Base-by-base conservation (phyloP, 2,329 filamentous ascomycete species). In the Anisogramma anomala region DNA sequence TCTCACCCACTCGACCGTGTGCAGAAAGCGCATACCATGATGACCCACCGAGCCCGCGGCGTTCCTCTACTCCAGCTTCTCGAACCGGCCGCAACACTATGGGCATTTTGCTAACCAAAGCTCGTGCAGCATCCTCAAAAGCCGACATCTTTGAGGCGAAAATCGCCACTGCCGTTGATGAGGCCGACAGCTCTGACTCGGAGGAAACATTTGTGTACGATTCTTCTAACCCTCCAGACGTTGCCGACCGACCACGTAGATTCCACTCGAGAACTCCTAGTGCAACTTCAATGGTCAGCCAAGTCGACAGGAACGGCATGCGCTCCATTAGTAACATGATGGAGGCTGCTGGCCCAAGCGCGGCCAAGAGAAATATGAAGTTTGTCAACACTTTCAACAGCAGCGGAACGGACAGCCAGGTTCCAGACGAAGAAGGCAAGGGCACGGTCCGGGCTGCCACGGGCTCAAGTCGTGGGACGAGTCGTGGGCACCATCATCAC, bases 191-290 rank as follows among this genome's bases (percentile, higher is more conserved):
- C 10, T 95, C 89, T 6, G 91, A 98, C 59, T 96, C 89, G 1
- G 91, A 95, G 55, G 91, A 96, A 62, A 96, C 91, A 0, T 98
- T 96, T 60, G 91, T 98, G 13, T 98, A 98, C 63, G 91, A 98
- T 61, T 96, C 91, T 61, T 96, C 91, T 19, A 98, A 98, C 55
- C 91, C 89, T 8, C 84, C 85, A 38, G 78, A 82, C 50, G 61
- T 57, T 36, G 68, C 65, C 36, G 75, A 79, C 40, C 68, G 77
- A 30, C 74, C 74, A n/a, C 74, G 77, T 48, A 76, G 87, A 47
- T 86, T 89, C 60, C 89, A 96, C 62, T 96, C 89, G 15, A 78
- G 91, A 48, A 98, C 91, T 1, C 91, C 91, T 6, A 96, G 88
- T 60, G 84, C 87, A 32, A 93, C 89, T 3, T 96, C 89, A 5